A percentile compares a stretch with the other conserved stretches of the same genome.
phyloP scores from a whole-genome alignment of 495 filamentous ascomycete genomes.

The Lindgomyces ingoldianus region DNA sequence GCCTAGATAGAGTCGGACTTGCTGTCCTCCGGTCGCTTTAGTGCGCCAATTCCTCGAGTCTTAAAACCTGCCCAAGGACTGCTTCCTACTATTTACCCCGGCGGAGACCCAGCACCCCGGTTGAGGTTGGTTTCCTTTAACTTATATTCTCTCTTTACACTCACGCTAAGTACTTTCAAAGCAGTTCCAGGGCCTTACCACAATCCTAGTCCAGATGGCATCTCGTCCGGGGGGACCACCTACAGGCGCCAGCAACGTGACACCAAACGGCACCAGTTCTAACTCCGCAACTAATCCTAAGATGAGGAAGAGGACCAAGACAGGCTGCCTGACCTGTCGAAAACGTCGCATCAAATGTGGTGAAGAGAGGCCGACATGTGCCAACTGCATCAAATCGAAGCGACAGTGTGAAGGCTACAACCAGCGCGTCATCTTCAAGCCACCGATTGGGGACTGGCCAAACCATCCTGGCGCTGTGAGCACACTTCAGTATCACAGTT shows the following conservation, averaged over 20 bases:
- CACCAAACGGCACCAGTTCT: slow-evolving; percentile 16
- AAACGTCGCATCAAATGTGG: slow-evolving; percentile 96
- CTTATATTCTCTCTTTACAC: not conserved
- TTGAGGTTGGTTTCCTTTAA: slow-evolving; percentile 9
- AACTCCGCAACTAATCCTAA: slow-evolving; percentile 32
- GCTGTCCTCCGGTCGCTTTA: slow-evolving; percentile 16
- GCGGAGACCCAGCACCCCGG: slow-evolving; percentile 14
- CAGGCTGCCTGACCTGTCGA: slow-evolving; percentile 93
- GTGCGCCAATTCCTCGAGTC: not conserved
- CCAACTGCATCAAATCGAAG: slow-evolving; percentile 93
- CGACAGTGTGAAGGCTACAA: slow-evolving; percentile 93
- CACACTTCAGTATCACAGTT: slow-evolving; percentile 37
- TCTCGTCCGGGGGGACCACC: slow-evolving; percentile 7
- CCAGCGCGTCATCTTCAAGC: slow-evolving; percentile 88
- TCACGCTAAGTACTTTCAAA: slow-evolving; percentile 1
- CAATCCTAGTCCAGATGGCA: slow-evolving; percentile 9
- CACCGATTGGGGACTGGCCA: slow-evolving; percentile 63
- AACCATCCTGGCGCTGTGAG: slow-evolving; percentile 32
- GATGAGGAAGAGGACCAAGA: slow-evolving; percentile 83
- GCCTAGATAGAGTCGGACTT: slow-evolving; percentile 16
- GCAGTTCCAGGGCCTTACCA: not conserved
- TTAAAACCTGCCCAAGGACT: slow-evolving; percentile 1
- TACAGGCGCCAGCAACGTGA: slow-evolving; percentile 12
- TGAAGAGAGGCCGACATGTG: slow-evolving; percentile 88
- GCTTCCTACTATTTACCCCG: not conserved